Evolutionary conservation across 2,329 filamentous ascomycete species (phyloP), one percentile per base, ranked within the genome.

Genomic region (Aureobasidium sp.): DNA sequence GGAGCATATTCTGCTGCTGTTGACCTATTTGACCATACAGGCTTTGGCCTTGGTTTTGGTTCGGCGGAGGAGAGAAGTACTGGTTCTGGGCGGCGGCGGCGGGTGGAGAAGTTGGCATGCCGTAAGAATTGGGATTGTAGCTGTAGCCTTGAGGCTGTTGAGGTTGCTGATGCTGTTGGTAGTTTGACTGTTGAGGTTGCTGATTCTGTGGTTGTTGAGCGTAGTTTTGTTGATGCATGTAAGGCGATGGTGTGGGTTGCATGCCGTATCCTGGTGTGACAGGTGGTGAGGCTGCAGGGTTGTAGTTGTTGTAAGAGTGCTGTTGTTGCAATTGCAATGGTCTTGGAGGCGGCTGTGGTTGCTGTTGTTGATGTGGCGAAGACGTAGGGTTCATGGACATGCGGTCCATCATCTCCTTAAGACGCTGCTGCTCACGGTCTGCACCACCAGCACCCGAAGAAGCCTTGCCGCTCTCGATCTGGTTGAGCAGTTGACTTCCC

Each of bases 331-430:
- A 67, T 3, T 77, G 75, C 9, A 75, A 69, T 16, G 76, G 77
- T n/a, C 76, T 72, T 47, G 67, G 64, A 15, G 72, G 69, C 67
- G 73, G 54, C 66, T 65, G 63, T 71, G 77, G 7, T 73, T 69
- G 71, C 66, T 74, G 74, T 63, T 64, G 36, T 61, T 62, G 49
- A 52, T 66, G 52, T 50, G 63, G 59, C 61, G 70, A 73, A 39
- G 67, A 65, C 8, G 68, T 61, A 9, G 78, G 77, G 42, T 93
- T 90, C 76, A 97, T 88, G 1, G 91, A 92, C 86, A 97, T 93
- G 59, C 92, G 86, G 70, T 97, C 92, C 94, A 99, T 97, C 44
- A 99, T 79, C 45, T 89, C 89, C 62, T 90, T 86, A 61, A 99
- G 77, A 61, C 93, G 85, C 69, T 96, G 91, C 62, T 90, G 87